Evolutionary conservation across 2,329 filamentous ascomycete genomes (phyloP).

Genomic region (Talaromyces sp.): DNA sequence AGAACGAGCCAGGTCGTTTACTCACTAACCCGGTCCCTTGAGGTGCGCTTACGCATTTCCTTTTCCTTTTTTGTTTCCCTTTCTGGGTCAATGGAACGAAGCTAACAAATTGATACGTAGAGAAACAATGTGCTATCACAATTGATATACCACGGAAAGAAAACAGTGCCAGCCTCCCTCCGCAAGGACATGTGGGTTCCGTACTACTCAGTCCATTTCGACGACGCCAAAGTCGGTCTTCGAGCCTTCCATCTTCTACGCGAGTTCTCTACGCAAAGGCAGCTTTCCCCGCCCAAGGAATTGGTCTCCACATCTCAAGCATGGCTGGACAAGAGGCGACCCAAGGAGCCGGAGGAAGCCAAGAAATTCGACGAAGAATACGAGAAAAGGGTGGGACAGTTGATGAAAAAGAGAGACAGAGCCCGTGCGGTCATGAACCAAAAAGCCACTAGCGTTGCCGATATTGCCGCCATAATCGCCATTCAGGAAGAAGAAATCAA

Average conservation of each 20-base stretch:
- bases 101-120: constrained; percentile 22
- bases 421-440: constrained; percentile 58
- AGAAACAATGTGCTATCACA: constrained; percentile 52
- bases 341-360: constrained; percentile 33
- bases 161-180: constrained; percentile 54
- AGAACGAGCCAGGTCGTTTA: constrained; percentile 62
- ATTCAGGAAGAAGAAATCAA: constrained; percentile 42
- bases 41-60: constrained; percentile 38
- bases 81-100: neutral
- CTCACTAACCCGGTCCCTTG: constrained; percentile 53
- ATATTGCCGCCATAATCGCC: constrained; percentile 53
- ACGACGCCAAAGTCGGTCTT: constrained; percentile 47
- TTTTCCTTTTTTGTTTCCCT: neutral
- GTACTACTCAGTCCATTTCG: constrained; percentile 55
- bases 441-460: constrained; percentile 59
- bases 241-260: constrained; percentile 55
- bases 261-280: constrained; percentile 57
- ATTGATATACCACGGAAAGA: constrained; percentile 60
- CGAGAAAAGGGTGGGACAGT: constrained; percentile 36
- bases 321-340: constrained; percentile 34
- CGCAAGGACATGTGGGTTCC: constrained; percentile 62
- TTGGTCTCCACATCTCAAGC: constrained; percentile 44
- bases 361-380: constrained; percentile 38
- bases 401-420: constrained; percentile 46
- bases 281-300: constrained; percentile 46